A percentile compares a stretch with the other conserved stretches of the same genome.
Evolutionary conservation across 2,329 filamentous ascomycete species (phyloP).

Genomic region (Sarocladiaceae sp.): DNA sequence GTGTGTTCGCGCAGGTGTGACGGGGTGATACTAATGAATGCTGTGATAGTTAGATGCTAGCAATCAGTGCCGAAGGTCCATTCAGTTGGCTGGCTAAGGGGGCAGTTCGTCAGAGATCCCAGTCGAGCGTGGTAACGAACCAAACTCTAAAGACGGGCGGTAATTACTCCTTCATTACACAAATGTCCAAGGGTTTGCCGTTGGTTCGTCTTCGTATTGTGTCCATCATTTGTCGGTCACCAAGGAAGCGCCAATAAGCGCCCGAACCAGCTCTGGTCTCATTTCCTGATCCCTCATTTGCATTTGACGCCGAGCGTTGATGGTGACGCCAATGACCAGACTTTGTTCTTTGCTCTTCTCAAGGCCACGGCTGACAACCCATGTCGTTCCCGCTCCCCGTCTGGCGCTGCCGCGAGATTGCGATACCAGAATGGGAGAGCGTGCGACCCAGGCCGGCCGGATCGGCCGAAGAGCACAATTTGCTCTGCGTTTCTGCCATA

Average conservation of each 20-base stretch:
- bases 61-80: neutral
- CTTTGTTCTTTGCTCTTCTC: neutral
- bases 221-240: too few relatives aligned
- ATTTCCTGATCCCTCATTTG: conserved; percentile 13
- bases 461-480: neutral
- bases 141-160: neutral
- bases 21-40: neutral
- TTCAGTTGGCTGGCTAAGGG: neutral
- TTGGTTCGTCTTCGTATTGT: too few relatives aligned
- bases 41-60: too few relatives aligned
- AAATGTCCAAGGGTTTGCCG: too few relatives aligned
- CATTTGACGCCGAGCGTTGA: conserved; percentile 3
- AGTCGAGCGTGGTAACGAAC: neutral
- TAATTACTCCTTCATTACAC: too few relatives aligned
- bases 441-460: neutral
- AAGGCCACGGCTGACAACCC: neutral
- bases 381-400: neutral
- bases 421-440: neutral
- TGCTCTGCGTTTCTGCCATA: neutral
- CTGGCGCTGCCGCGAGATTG: conserved; percentile 3
- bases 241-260: too few relatives aligned
- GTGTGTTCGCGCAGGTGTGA: neutral
- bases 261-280: conserved; percentile 14
- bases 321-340: conserved; percentile 4
- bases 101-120: neutral